A percentile compares a stretch with the other conserved stretches of the same genome.
phyloP scores from a whole-genome alignment of 352 stramenopile genomes.

The Phytophthora parvispora region DNA sequence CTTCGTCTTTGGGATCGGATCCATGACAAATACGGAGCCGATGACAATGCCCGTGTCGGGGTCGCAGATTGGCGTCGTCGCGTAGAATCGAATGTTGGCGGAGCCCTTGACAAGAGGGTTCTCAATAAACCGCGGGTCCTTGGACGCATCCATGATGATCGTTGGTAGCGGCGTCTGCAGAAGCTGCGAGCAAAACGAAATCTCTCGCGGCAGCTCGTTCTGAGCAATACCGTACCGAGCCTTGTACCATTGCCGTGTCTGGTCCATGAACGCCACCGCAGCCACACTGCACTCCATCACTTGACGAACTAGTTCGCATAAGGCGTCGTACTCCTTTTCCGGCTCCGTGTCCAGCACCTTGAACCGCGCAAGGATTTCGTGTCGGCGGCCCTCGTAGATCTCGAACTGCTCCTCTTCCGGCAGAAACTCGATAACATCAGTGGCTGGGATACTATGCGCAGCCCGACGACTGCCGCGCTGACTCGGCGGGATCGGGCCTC shows the following conservation, averaged over 20 bases:
- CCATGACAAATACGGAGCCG: conserved; percentile 88
- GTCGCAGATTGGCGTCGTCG: conserved; percentile 77
- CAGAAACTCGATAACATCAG: conserved; percentile 55
- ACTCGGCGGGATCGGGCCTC: conserved; percentile 15
- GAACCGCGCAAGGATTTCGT: conserved; percentile 54
- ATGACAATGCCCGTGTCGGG: conserved; percentile 64
- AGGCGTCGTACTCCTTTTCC: conserved; percentile 75
- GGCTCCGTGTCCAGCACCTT: conserved; percentile 51
- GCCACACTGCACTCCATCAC: conserved; percentile 71
- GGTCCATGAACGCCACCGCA: conserved; percentile 75
- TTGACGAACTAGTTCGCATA: conserved; percentile 76
- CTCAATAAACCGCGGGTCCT: conserved; percentile 86
- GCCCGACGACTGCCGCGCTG: conserved; percentile 23
- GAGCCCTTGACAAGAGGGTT: conserved; percentile 91
- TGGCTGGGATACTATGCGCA: conserved; percentile 15
- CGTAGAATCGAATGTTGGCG: conserved; percentile 95
- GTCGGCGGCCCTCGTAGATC: conserved; percentile 56
- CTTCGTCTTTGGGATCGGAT: conserved; percentile 58
- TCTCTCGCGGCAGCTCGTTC: conserved; percentile 62
- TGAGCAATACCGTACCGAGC: conserved; percentile 77
- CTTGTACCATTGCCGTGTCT: conserved; percentile 78
- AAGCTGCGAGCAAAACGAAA: conserved; percentile 75
- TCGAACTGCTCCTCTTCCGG: conserved; percentile 51
- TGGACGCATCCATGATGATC: conserved; percentile 83
- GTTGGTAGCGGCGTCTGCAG: conserved; percentile 60